Base-by-base conservation (phyloP, 495 filamentous ascomycete genomes). In the Bathelium albidoporum region DNA sequence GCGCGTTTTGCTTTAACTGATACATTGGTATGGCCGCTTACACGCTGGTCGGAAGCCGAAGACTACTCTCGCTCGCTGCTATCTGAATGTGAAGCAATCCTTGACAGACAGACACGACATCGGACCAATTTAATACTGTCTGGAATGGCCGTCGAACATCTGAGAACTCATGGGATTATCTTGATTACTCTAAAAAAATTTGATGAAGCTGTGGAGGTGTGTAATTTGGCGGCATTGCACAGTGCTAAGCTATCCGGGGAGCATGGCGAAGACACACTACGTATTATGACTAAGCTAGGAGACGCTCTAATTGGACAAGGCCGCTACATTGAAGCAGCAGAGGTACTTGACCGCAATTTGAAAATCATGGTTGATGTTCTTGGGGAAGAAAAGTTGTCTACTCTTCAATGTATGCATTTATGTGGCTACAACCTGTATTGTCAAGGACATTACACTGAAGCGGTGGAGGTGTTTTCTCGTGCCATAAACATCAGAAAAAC, bases 301-400 rank as follows among this genome's bases (percentile, higher is more conserved):
- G 5, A 14, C 5, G 5, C 34, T 5, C 34, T 39, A 5, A 5
- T 29, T n/a, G 32, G 2, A 24, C 29, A 45, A 24, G 62, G 64
- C 32, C 41, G 49, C 7, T 11, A 11, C 22, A 3, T 39, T 4
- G 28, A 62, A 20, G 34, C 63, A 26, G 59, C 45, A 34, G 26
- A 65, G 59, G 43, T 24, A 36, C 20, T 68, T 31, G 32, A 67
- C 59, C 52, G 34, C 34, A 14, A 5, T 39, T 39, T 39, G 34
- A 5, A 39, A 39, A 14, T 14, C 14, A 39, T 39, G 5, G 14
- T 5, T 5, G 14, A 5, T 5, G 34, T 39, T 39, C 34, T 5
- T 39, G 34, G 34, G 14, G 34, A 39, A 14, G 34, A 39, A 39
- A 39, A n/a, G n/a, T n/a, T n/a, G n/a, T n/a, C n/a, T n/a, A n/a